Base-by-base conservation (phyloP, 305 asterid species). In the Fraxinus floribunda region DNA sequence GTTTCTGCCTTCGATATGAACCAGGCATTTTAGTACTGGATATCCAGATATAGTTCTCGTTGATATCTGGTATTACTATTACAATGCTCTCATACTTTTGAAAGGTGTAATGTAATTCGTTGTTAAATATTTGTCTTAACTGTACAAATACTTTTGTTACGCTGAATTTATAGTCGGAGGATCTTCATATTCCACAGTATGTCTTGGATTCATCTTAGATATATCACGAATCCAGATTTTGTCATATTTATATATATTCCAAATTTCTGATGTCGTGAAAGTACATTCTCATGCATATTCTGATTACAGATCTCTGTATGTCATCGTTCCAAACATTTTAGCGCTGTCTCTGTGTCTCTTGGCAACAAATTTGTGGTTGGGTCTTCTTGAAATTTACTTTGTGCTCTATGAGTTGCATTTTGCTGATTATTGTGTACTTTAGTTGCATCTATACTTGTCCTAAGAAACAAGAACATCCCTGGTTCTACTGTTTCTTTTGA, bases 1-100 rank as follows among this genome's bases (percentile, higher is more conserved):
- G 79, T 84, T 78, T 52, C 87, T 9, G 55, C 38, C 72, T 86
- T 84, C 10, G 57, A 46, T 13, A 46, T 46, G 57, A 46, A 46
- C 57, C 57, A 55, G 88, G 81, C 80, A 82, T 87, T 83, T 84
- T 89, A 84, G 86, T 85, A 77, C 85, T 49, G 81, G 89, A 86
- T 86, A 84, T 49, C 81, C 82, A 75, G 80, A 80, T 83, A 80
- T 85, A 84, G 73, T 78, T 78, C 75, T 77, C 78, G 78, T 82
- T 78, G 77, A 85, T 18, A 78, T 26, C 82, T 82, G 82, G 77
- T 81, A 55, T 52, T 83, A 22, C 72, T 66, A 70, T 78, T 77
- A 80, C 64, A 46, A 62, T 83, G 78, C 29, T 30, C 74, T 78
- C 80, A 71, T 74, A 84, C 78, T 62, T 81, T 76, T 78, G 87